phyloP scores from a whole-genome alignment of 768 basidiomycete genomes.

The Amanita molliuscula region DNA sequence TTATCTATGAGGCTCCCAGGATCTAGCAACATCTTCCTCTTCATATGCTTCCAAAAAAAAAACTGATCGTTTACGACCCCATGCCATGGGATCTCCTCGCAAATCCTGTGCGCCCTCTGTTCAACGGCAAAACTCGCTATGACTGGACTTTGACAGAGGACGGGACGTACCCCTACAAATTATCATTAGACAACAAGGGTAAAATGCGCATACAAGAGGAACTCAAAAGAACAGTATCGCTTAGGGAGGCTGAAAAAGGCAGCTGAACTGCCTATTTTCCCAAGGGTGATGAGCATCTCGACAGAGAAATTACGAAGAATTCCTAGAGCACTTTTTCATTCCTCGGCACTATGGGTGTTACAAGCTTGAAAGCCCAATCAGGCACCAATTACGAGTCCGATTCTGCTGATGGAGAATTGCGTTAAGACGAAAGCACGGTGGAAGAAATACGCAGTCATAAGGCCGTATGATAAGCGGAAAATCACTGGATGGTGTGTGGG shows the following conservation, averaged over 20 bases:
- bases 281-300: constrained; percentile 25
- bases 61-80: constrained; percentile 17
- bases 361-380: too few relatives aligned
- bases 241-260: neutral
- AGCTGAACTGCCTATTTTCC: constrained; percentile 19
- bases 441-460: too few relatives aligned
- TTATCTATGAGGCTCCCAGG: constrained; percentile 13
- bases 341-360: too few relatives aligned
- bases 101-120: neutral
- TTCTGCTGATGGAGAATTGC: too few relatives aligned
- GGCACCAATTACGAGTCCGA: too few relatives aligned
- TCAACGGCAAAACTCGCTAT: neutral
- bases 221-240: neutral
- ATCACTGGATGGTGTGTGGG: too few relatives aligned
- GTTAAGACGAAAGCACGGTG: too few relatives aligned
- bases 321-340: constrained; percentile 36
- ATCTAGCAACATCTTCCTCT: constrained; percentile 18
- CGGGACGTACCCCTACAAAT: constrained; percentile 19
- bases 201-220: constrained; percentile 1
- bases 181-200: constrained; percentile 9
- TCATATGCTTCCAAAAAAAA: constrained; percentile 14
- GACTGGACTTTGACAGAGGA: constrained; percentile 22
- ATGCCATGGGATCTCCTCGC: constrained; percentile 10
- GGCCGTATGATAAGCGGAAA: too few relatives aligned
- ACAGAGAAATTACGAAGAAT: constrained; percentile 31